Evolutionary conservation across 2,329 filamentous ascomycete species (phyloP), one percentile per base, ranked within the genome.

Genomic region (Trichophyton benhamiae): DNA sequence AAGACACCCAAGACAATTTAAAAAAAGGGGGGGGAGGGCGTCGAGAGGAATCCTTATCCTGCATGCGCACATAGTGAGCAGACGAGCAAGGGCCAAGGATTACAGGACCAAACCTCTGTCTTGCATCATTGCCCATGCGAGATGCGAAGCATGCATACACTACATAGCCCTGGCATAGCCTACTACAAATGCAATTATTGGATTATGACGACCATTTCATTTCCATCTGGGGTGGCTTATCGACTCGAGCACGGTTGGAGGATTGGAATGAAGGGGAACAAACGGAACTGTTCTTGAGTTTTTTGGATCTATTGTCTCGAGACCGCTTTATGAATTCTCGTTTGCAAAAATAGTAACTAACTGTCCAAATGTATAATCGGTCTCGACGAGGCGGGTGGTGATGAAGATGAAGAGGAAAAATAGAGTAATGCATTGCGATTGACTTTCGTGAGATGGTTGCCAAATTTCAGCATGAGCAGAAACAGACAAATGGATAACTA

Each of bases 121-220:
- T 53, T 53, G 49, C 49, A 53, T 38, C 11, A 13, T 53, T 53
- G 49, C 49, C 49, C 49, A 53, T 53, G 49, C 49, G 49, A 53
- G 49, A 30, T 53, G 49, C 49, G 49, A 53, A 25, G 22, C 49
- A 53, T 53, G 49, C 49, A 53, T 53, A 25, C 49, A 53, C 33
- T 53, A 53, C 25, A 53, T 30, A 53, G 49, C 49, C 49, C 49
- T 33, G 49, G 27, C 22, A 53, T 53, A 33, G 49, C 15, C 25
- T 53, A 30, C 22, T 53, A 30, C 22, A n/a, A 30, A 33, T 53
- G 25, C 13, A 53, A 53, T 53, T 30, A 53, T 53, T 53, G 49
- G 22, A 33, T n/a, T 25, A 30, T n/a, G 22, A n/a, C 22, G 9
- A 33, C 49, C 49, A 53, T 53, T 53, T 53, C 27, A 53, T 33